Evolutionary conservation across 805 yeast species (phyloP), one percentile per base, ranked within the genome.

Genomic region (Pichia californica): DNA sequence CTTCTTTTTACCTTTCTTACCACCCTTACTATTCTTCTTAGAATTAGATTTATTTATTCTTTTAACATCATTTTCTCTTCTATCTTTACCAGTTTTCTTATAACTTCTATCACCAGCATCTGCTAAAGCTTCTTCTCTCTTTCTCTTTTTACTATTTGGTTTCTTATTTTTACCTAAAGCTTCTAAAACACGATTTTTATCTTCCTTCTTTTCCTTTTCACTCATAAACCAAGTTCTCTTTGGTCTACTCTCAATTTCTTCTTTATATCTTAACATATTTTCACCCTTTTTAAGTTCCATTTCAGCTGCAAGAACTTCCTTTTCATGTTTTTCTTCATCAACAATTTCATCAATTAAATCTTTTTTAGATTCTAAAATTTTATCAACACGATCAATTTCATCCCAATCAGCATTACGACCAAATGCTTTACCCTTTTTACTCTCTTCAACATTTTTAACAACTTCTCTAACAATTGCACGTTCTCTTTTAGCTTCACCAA

Each of bases 211-310:
- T 29, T 77, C 81, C 38, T 63, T 64, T 47, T 75, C 79, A 28
- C 71, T 57, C 65, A 87, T 91, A 63, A 93, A 91, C 99, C 99
- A 93, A 0, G 99, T 93, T 68, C 99, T 79, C 64, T 77, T 88
- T 28, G 99, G 98, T 57, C 97, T 77, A 1, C 96, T 69, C 51
- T 77, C 74, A 57, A 93, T 93, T 64, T 93, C 98, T 41, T 76
- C 76, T 52, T 79, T 77, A 55, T 85, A 88, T 58, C 76, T 83
- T 50, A 93, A 66, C 61, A 93, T 55, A 62, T 93, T 93, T 56
- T 83, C 84, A 44, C 95, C 95, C 62, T 84, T 87, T 51, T 74
- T 76, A 37, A 91, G 64, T 61, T 93, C 93, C 84, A 88, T 83
- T 68, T 93, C 99, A 2, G 97, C 98, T 43, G 76, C 77, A 25